Evolutionary conservation across 371 early-diverging fungal genomes (phyloP), one percentile per base, ranked within the genome.

Genomic region (Actinomucor elegans): DNA sequence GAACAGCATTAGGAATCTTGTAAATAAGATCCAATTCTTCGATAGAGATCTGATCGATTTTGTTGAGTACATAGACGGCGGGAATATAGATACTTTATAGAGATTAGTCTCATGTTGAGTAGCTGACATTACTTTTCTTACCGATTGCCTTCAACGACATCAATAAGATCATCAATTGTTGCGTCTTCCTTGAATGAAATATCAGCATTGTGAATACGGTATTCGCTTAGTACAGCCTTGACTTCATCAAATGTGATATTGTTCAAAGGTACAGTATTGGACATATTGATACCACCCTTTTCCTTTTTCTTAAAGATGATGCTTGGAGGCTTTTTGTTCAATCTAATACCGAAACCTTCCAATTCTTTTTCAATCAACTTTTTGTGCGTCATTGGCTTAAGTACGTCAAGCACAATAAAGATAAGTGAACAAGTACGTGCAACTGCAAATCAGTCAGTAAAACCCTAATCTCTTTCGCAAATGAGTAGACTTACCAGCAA

Each of bases 1-100:
- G 99, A 31, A 99, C 93, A 28, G 97, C 92, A 67, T 99, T 96
- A 7, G 99, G 99, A 67, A 99, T 97, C 81, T 93, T 92, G 82
- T 93, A 94, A 40, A 99, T 86, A 37, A 99, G 77, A 43, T 94
- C 93, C 41, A 97, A 73, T 69, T 97, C 98, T 73, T 97, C 90
- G 44, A 91, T 89, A 28, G 90, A 88, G 65, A 97, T 94, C 69
- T 89, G 88, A 73, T 95, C 94, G 59, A 98, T 96, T 81, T 98
- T 98, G 86, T 98, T 98, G 28, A 97, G 77, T 15, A 97, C 94
- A 65, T 96, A 98, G 49, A 97, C 76, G 34, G 85, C 85, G 23
- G 92, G 92, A 47, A 92, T 84, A 72, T 93, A 92, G 24, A 78
- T 78, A 58, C 77, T 75, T 36, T 27, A 52, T 12, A 40, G 23